Evolutionary conservation across 306 rosid species (phyloP), one percentile per base, ranked within the genome.

Genomic region (Comarum palustre): DNA sequence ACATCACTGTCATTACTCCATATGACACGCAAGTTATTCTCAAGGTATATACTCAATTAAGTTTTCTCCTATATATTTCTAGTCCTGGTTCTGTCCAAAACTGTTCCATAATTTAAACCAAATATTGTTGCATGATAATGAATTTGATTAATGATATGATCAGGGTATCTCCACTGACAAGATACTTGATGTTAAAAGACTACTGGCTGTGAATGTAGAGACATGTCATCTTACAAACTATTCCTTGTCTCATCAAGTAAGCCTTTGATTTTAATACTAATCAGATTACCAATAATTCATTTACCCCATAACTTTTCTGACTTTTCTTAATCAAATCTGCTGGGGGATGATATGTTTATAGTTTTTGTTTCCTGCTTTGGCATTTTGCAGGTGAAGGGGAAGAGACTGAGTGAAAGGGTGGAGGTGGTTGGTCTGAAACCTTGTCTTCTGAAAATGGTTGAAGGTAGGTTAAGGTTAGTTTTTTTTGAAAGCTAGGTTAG

Each of bases 391-490:
- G 96, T 84, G 17, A 94, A 89, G 72, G 97, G 98, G 29, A 86
- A 81, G 54, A 87, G 82, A 55, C 78, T 94, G 82, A 80, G 78
- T 86, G 96, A 91, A 45, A 86, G 71, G 75, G 82, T 83, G 4
- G 97, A 94, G 68, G 84, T 86, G 78, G 89, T 77, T 81, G 64
- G 72, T 60, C 90, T 94, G 27, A 94, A 94, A 84, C 98, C 98
- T 20, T 91, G 92, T 83, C 13, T 84, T 74, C 78, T 94, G 73
- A 88, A 78, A 84, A 81, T 94, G 85, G 96, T 91, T 89, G 95
- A 94, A 86, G 98, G 98, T 94, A 80, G 91, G 98, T 86, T 84
- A n/a, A n/a, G n/a, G n/a, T n/a, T n/a, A n/a, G n/a, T n/a, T n/a
- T n/a, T n/a, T n/a, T n/a, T n/a, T n/a, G n/a, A n/a, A n/a, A n/a